These are phyloP conservation scores for Heritiera littoralis DNA, from an alignment of 345 rosid species.

Conservation along the genomic window DNA sequence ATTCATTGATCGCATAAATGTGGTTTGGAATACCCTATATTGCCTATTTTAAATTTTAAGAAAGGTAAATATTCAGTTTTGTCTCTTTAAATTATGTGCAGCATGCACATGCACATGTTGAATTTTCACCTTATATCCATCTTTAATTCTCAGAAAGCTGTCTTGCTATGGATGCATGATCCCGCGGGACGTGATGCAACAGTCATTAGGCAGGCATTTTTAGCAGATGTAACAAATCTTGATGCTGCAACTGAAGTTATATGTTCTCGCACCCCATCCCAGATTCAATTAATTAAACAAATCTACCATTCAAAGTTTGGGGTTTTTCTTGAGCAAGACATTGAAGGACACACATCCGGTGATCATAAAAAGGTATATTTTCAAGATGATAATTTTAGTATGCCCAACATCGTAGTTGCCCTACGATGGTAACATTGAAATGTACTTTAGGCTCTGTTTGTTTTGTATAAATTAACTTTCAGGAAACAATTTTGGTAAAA, in stretches of 20 bases:
- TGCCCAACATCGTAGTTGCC: background rate
- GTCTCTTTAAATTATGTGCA: background rate
- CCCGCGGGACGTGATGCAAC: slow-evolving; percentile 69
- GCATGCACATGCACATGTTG: background rate
- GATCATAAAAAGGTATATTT: slow-evolving; percentile 53
- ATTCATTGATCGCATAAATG: background rate
- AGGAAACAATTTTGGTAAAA: too few relatives aligned
- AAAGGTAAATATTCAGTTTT: background rate
- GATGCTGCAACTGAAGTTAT: slow-evolving; percentile 60
- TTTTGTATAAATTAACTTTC: too few relatives aligned
- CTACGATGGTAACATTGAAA: background rate
- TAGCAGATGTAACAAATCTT: background rate
- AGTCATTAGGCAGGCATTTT: slow-evolving; percentile 41
- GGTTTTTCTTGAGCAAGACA: slow-evolving; percentile 50
- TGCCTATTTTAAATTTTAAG: background rate
- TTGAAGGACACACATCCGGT: slow-evolving; percentile 39
- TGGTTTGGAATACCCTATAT: background rate
- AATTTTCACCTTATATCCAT: slow-evolving; percentile 1
- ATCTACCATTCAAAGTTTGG: slow-evolving; percentile 49
- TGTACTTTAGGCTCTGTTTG: background rate
- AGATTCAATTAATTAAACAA: slow-evolving; percentile 62
- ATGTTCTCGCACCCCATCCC: slow-evolving; percentile 65
- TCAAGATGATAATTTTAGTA: background rate
- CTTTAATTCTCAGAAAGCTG: slow-evolving; percentile 45
- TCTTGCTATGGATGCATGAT: slow-evolving; percentile 68